Evolutionary conservation across 208 protist genomes (phyloP).

Genomic region (Porcisia hertigi): DNA sequence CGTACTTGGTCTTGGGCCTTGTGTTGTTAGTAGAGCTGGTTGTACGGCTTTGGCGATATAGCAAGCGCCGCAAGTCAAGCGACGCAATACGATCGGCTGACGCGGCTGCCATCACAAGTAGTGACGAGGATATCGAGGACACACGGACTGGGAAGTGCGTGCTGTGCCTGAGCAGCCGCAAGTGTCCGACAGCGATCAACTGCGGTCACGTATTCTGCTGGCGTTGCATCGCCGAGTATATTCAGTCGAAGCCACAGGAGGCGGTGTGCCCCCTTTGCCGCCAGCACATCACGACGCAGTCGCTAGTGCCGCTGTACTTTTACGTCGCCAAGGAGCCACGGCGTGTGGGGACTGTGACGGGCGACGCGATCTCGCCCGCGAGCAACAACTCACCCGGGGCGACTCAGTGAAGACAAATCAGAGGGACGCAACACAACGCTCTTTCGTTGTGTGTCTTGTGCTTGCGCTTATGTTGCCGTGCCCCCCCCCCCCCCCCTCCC

Average conservation of each 20-base stretch:
- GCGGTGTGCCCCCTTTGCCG: slow-evolving; percentile 88
- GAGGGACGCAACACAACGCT: not conserved
- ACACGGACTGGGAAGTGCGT: slow-evolving; percentile 72
- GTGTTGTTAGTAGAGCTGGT: slow-evolving; percentile 74
- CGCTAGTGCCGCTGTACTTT: slow-evolving; percentile 82
- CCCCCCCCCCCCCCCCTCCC: too few species aligned
- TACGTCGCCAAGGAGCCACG: slow-evolving; percentile 70
- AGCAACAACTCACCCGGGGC: not conserved
- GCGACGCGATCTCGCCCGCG: not conserved
- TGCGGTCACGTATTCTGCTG: slow-evolving; percentile 91
- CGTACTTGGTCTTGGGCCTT: slow-evolving; percentile 72
- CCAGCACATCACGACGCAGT: slow-evolving; percentile 73
- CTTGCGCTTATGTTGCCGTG: not conserved
- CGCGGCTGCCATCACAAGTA: slow-evolving; percentile 22
- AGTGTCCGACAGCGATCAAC: slow-evolving; percentile 72
- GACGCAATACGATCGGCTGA: slow-evolving; percentile 15
- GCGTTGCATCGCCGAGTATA: slow-evolving; percentile 86
- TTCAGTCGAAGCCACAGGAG: slow-evolving; percentile 74
- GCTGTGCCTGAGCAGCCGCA: slow-evolving; percentile 81
- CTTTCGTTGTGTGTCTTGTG: not conserved
- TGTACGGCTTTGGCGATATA: slow-evolving; percentile 75
- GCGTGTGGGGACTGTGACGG: slow-evolving; percentile 32
- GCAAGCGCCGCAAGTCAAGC: slow-evolving; percentile 22
- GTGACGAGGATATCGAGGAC: slow-evolving; percentile 56
- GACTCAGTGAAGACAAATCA: not conserved